Conservation (phyloP, 73 alveolate genomes). For the Breviolum minutum region DNA sequence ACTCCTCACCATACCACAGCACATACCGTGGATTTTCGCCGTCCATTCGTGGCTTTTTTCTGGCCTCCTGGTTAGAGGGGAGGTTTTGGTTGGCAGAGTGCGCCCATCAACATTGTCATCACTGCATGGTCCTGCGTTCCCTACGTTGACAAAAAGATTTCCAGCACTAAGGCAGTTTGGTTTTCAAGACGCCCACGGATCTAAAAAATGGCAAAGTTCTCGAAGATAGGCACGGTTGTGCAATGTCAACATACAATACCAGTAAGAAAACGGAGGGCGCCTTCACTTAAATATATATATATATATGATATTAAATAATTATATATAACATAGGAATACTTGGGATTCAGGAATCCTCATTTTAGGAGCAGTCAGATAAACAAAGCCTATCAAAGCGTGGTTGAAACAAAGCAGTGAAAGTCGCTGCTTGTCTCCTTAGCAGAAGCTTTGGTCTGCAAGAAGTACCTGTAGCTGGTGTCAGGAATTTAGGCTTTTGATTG, state of each 20-base stretch:
- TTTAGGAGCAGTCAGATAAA: too few relatives aligned
- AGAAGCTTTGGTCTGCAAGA: constrained; percentile 73
- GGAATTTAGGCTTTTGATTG: background rate
- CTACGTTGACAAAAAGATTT: too few relatives aligned
- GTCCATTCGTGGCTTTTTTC: constrained; percentile 36
- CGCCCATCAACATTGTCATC: background rate
- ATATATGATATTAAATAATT: background rate
- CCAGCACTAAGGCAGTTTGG: too few relatives aligned
- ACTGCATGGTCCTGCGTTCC: too few relatives aligned
- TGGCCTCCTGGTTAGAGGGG: constrained; percentile 47
- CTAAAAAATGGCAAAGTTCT: too few relatives aligned
- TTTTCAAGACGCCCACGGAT: too few relatives aligned
- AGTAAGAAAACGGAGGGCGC: too few relatives aligned
- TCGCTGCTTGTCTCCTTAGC: constrained; percentile 28
- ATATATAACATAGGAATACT: too few relatives aligned
- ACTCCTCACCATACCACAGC: constrained; percentile 89
- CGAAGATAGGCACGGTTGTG: too few relatives aligned
- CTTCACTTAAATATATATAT: too few relatives aligned
- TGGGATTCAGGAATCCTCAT: too few relatives aligned
- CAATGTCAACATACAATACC: too few relatives aligned
- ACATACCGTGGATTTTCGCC: constrained; percentile 76
- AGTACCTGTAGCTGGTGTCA: constrained; percentile 11
- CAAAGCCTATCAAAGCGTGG: background rate
- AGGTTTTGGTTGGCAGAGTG: background rate
- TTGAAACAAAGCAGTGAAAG: background rate